Evolutionary conservation across 768 basidiomycete genomes (phyloP).

Genomic region (Inosperma sp.): DNA sequence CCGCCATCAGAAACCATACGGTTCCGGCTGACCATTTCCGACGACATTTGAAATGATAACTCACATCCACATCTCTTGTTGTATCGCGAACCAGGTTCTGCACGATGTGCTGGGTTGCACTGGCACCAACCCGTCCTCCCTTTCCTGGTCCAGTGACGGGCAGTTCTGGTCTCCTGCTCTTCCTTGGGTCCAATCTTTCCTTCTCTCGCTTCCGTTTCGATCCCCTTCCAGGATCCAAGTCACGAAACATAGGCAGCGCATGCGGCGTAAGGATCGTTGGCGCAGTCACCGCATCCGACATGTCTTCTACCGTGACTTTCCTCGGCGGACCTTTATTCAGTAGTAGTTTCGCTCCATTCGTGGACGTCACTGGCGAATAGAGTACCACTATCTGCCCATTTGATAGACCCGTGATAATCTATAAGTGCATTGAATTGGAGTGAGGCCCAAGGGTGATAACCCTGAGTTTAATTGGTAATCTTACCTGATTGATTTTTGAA

Average conservation of each 20-base stretch:
- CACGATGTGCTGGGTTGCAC: slow-evolving; percentile 95
- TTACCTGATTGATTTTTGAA: slow-evolving; percentile 93
- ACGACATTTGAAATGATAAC: slow-evolving; percentile 36
- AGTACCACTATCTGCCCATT: slow-evolving; percentile 85
- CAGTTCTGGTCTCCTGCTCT: slow-evolving; percentile 87
- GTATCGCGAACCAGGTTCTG: slow-evolving; percentile 91
- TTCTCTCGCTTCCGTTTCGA: slow-evolving; percentile 88
- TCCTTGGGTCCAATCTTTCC: slow-evolving; percentile 82
- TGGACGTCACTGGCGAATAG: slow-evolving; percentile 86
- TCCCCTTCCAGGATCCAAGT: slow-evolving; percentile 66
- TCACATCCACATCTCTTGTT: slow-evolving; percentile 90
- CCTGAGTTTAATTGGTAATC: slow-evolving; percentile 24
- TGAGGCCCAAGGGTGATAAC: slow-evolving; percentile 18
- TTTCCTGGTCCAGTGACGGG: slow-evolving; percentile 91
- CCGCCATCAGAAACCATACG: slow-evolving; percentile 26
- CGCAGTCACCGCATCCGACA: slow-evolving; percentile 79
- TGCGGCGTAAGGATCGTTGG: slow-evolving; percentile 92
- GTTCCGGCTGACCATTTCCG: slow-evolving; percentile 5
- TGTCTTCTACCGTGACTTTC: slow-evolving; percentile 79
- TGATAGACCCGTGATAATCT: slow-evolving; percentile 87
- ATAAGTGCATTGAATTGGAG: slow-evolving; percentile 17
- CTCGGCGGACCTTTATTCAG: slow-evolving; percentile 82
- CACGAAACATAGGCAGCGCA: slow-evolving; percentile 88
- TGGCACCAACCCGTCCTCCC: slow-evolving; percentile 93
- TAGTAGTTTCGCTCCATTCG: slow-evolving; percentile 88